These are phyloP conservation scores for Saccharomyces hybrid DNA, from an alignment of 1,139 yeast species.

Conservation along the genomic window DNA sequence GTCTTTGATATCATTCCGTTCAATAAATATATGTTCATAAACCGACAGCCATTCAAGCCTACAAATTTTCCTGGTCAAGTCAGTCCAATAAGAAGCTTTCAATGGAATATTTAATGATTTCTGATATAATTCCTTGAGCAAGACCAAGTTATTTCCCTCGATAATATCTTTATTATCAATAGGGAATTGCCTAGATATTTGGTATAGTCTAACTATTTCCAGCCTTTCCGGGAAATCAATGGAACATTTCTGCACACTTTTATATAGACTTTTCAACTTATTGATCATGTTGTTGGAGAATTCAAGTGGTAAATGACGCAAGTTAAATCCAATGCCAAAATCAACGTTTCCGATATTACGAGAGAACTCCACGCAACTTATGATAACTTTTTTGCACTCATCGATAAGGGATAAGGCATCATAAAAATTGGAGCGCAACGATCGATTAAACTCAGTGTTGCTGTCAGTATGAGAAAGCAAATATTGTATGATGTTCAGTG, in stretches of 20 bases:
- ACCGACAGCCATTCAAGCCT: conserved; percentile 16
- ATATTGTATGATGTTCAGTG: neutral
- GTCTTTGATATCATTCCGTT: conserved; percentile 28
- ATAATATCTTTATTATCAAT: neutral
- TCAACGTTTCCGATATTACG: conserved; percentile 7
- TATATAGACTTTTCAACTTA: conserved; percentile 3
- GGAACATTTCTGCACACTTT: conserved; percentile 3
- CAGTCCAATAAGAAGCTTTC: conserved; percentile 5
- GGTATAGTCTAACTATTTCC: neutral
- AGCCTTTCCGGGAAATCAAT: conserved; percentile 15
- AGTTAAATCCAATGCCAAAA: conserved; percentile 7
- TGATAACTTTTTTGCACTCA: neutral
- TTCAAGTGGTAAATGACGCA: conserved; percentile 8
- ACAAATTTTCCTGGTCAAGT: conserved; percentile 10
- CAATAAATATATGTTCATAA: conserved; percentile 11
- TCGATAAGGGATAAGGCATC: neutral
- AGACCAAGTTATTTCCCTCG: conserved; percentile 3
- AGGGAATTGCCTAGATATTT: neutral
- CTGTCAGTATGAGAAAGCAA: neutral
- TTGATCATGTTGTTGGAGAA: conserved; percentile 7
- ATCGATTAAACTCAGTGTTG: neutral
- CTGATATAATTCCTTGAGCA: conserved; percentile 8
- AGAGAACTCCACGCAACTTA: neutral
- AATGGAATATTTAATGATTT: conserved; percentile 6
- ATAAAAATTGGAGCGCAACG: neutral